Evolutionary conservation across 2,329 filamentous ascomycete species (phyloP), one percentile per base, ranked within the genome.

Genomic region (Bipolaris gigantea): DNA sequence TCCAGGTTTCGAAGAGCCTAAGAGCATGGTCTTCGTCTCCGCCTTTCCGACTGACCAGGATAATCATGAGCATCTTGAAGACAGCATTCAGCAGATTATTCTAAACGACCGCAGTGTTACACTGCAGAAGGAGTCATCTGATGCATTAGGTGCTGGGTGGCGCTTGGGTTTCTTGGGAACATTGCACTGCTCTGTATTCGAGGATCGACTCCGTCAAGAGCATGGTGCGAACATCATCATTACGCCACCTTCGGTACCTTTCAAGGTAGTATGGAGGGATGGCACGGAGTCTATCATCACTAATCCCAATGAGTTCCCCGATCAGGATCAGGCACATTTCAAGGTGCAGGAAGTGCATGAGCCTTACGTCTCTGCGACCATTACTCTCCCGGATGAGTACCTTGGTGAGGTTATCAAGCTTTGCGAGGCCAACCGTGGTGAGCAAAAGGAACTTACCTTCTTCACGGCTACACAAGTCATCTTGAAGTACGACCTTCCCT

Each of bases 11-110:
- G 93, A 96, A 71, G 94, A 99, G 73, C 93, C 94, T 1, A 96
- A 99, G 74, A 89, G 92, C 5, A 99, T 99, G 94, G 94, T 99
- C 4, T 99, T 99, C 64, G 94, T 99, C 4, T 92, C 93, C 0
- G 94, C 94, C 0, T 99, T 96, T 66, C 94, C 94, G 0, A 92
- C 92, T 0, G 92, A 99, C 67, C 92, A 96, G 63, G 81, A 87
- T 64, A 90, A 96, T 73, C 93, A 96, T 70, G 83, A 85, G 39
- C 89, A 92, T 68, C 79, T 99, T 4, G 90, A 95, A 60, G 93
- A 97, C 73, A 96, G 92, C 73, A 97, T 99, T 70, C 88, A 89
- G 56, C 93, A 97, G 72, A 85, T 99, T 13, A 87, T 93, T 2
- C 84, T 99, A 48, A 99, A 99, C 72, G 94, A 99, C 73, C 87